Base-by-base conservation (phyloP, 177 flowering plant genomes). In the Vitis hybrid region DNA sequence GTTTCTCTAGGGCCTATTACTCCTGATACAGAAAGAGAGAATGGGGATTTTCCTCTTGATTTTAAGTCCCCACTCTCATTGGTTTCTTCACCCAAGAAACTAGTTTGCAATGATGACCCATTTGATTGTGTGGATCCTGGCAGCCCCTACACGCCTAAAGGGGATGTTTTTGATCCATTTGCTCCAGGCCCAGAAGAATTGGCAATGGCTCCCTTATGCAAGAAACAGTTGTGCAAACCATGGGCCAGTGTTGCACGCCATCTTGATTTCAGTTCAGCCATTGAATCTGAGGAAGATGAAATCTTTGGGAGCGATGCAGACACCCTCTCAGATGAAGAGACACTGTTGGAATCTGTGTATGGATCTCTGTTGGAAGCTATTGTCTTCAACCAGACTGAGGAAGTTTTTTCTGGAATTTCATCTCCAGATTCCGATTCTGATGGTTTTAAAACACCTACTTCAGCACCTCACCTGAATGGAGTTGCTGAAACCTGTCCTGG, bases 111-210 rank as follows among this genome's bases (percentile, higher is more conserved):
- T 29, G 71, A 74, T 10, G 71, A 53, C 64, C 31, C 51, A 1
- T 15, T 53, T 11, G n/a, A 5, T 54, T 62, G 20, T 55, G 1
- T 3, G 10, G 50, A 54, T 31, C 13, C 18, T 22, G 12, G 55
- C 26, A 84, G 84, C 67, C 88, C 88, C 3, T 60, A 74, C 10
- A 91, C 97, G 0, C 93, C 97, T 0, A 73, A 70, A 69, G 81
- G 71, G 19, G 79, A 65, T 70, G 85, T 87, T 10, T 91, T 91
- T 65, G 85, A 91, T 66, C 84, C 97, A 0, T 90, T 90, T 79
- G 92, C 95, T 19, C 92, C 92, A 15, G 93, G 90, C 39, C 88
- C 84, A 1, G 88, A 85, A 15, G 80, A 81, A 61, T 48, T 85
- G 68, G 71, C 76, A 16, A 70, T 86, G 51, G 91, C 97, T 29